Percentiles rank a stretch among this genome's conserved stretches.
phyloP scores from a whole-genome alignment of 1,284 basidiomycete genomes.

The Cutaneotrichosporon sp. region DNA sequence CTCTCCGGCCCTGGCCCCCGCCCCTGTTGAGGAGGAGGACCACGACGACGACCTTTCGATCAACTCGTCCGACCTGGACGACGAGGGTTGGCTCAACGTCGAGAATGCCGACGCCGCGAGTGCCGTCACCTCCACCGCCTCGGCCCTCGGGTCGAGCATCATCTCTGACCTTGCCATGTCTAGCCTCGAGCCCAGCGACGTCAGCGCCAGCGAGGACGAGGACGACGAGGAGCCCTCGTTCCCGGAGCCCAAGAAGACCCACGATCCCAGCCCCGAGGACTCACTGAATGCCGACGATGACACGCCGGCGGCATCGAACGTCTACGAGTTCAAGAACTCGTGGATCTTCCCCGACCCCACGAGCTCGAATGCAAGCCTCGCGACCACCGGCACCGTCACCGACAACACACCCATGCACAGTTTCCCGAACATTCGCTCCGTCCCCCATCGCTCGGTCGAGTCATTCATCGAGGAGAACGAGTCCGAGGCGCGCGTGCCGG shows the following conservation, averaged over 20 bases:
- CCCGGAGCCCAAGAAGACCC: not conserved
- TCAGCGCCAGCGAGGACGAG: constrained; percentile 12
- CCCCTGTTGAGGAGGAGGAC: constrained; percentile 9
- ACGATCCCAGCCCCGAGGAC: constrained; percentile 1
- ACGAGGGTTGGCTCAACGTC: constrained; percentile 19
- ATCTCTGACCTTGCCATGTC: constrained; percentile 18
- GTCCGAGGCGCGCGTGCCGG: not conserved
- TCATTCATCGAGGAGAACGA: not conserved
- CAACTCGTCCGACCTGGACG: constrained; percentile 18
- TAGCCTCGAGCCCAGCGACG: constrained; percentile 14
- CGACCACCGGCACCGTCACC: not conserved
- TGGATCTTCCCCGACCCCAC: constrained; percentile 28
- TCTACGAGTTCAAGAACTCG: constrained; percentile 17
- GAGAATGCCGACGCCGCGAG: not conserved
- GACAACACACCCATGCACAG: constrained; percentile 7
- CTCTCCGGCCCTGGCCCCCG: not conserved
- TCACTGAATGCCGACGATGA: constrained; percentile 2
- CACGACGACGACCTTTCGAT: constrained; percentile 19
- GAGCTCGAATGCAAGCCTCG: constrained; percentile 6
- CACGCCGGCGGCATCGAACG: constrained; percentile 3
- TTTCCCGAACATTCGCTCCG: constrained; percentile 9
- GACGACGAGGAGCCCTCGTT: not conserved
- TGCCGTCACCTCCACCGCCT: constrained; percentile 10
- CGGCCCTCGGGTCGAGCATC: constrained; percentile 15
- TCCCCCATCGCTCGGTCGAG: not conserved